These are phyloP conservation scores for Saccharata proteae DNA, from an alignment of 2,329 filamentous ascomycete genomes.

Conservation along the genomic window DNA sequence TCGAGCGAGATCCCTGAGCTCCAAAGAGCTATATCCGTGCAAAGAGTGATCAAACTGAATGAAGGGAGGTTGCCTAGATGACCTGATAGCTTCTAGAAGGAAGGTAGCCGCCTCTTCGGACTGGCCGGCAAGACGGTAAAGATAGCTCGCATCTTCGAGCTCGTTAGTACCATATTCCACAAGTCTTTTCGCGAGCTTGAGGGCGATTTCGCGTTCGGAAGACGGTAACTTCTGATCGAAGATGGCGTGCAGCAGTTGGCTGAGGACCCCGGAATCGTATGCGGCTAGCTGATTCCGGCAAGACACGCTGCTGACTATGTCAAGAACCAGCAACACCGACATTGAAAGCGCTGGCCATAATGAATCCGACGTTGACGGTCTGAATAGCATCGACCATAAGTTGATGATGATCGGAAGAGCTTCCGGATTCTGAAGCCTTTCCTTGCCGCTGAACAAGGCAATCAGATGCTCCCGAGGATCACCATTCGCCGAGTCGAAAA, in stretches of 20 bases:
- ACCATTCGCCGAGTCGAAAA: conserved; percentile 11
- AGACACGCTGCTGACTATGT: conserved; percentile 22
- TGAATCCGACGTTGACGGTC: conserved; percentile 19
- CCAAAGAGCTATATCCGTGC: conserved; percentile 79
- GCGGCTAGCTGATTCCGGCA: conserved; percentile 25
- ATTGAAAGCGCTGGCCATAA: conserved; percentile 22
- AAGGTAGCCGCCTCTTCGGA: conserved; percentile 52
- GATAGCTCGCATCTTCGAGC: conserved; percentile 70
- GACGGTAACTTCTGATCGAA: conserved; percentile 11
- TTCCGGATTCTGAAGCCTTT: conserved; percentile 28
- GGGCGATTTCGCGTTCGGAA: conserved; percentile 31
- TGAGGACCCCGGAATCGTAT: conserved; percentile 24
- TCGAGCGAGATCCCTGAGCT: conserved; percentile 74
- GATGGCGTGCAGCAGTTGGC: conserved; percentile 21
- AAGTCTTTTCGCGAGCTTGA: conserved; percentile 56
- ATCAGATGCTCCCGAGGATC: conserved; percentile 19
- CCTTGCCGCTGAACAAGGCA: conserved; percentile 26
- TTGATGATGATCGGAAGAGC: conserved; percentile 27
- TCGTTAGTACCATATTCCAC: conserved; percentile 65
- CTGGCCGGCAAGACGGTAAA: conserved; percentile 48
- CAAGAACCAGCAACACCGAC: conserved; percentile 23
- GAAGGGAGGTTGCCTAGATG: conserved; percentile 66
- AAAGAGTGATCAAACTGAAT: conserved; percentile 90
- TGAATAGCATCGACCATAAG: conserved; percentile 25
- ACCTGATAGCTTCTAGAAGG: conserved; percentile 58